These are phyloP conservation scores for Coemansia sp. DNA, from an alignment of 192 early-diverging fungal genomes.

Conservation along the genomic window DNA sequence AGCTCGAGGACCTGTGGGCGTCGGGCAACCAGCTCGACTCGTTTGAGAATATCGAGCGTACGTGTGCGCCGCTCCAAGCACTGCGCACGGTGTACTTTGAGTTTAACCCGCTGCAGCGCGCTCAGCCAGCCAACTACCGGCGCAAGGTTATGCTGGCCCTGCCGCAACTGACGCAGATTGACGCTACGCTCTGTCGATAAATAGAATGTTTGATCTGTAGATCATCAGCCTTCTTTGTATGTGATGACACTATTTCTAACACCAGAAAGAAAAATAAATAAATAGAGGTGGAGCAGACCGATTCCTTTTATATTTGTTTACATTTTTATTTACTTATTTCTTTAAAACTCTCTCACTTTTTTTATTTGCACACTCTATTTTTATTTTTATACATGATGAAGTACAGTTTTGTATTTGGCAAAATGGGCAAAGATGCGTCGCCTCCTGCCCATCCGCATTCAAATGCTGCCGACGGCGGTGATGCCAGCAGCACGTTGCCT, in stretches of 20 bases:
- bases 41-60: slow-evolving; percentile 74
- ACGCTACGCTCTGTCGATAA: slow-evolving; percentile 67
- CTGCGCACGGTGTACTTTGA: slow-evolving; percentile 93
- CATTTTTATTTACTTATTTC: slow-evolving; percentile 27
- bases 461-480: background rate
- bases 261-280: too few species aligned
- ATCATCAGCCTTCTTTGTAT: too few species aligned
- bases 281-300: too few species aligned
- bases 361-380: slow-evolving; percentile 4
- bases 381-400: slow-evolving; percentile 15
- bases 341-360: slow-evolving; percentile 4
- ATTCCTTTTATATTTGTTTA: slow-evolving; percentile 16
- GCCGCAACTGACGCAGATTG: slow-evolving; percentile 89
- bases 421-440: slow-evolving; percentile 18
- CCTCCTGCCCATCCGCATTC: background rate
- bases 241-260: too few species aligned
- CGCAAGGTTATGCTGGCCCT: slow-evolving; percentile 83
- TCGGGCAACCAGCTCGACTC: slow-evolving; percentile 76
- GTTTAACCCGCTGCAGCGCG: slow-evolving; percentile 89
- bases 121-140: slow-evolving; percentile 76
- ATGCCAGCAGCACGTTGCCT: background rate
- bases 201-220: too few species aligned
- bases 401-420: slow-evolving; percentile 30
- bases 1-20: slow-evolving; percentile 91
- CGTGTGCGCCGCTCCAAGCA: slow-evolving; percentile 62